These are phyloP conservation scores for Russula sp. DNA, from an alignment of 768 basidiomycete species.

Conservation along the genomic window DNA sequence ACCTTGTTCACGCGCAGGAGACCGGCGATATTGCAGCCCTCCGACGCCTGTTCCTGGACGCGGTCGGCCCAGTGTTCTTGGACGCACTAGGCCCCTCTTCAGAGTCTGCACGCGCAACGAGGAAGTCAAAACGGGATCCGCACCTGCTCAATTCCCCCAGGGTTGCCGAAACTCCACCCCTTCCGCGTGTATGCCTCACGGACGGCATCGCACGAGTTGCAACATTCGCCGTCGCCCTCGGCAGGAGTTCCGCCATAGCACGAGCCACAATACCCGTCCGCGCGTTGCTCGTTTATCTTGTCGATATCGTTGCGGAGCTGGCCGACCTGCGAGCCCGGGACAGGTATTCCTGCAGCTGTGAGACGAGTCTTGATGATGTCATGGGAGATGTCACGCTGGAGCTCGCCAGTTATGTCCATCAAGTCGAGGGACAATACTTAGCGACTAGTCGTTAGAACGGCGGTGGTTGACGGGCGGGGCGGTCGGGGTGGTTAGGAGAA, in stretches of 20 bases:
- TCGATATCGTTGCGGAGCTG: conserved; percentile 87
- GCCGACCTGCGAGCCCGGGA: conserved; percentile 46
- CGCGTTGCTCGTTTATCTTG: conserved; percentile 55
- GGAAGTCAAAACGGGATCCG: conserved; percentile 19
- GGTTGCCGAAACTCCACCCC: conserved; percentile 93
- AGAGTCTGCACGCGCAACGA: background rate
- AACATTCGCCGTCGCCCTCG: conserved; percentile 64
- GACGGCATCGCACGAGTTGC: conserved; percentile 94
- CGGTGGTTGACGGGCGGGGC: background rate
- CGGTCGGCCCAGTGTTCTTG: conserved; percentile 94
- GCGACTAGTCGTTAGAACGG: background rate
- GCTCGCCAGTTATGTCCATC: conserved; percentile 97
- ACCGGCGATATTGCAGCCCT: conserved; percentile 92
- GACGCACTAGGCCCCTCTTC: conserved; percentile 55
- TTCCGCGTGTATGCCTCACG: conserved; percentile 81
- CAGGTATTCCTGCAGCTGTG: conserved; percentile 46
- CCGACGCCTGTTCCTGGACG: conserved; percentile 83
- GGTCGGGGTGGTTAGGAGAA: background rate
- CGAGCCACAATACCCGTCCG: conserved; percentile 78
- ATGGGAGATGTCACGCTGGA: conserved; percentile 85
- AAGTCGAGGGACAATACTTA: conserved; percentile 92
- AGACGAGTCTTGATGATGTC: conserved; percentile 82
- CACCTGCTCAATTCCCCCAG: conserved; percentile 90
- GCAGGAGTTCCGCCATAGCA: conserved; percentile 87
- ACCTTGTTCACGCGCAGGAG: conserved; percentile 95